A percentile compares a stretch with the other conserved stretches of the same genome.
Evolutionary conservation across 75 land plant genomes (phyloP).

Genomic region (Cupressus sempervirens): DNA sequence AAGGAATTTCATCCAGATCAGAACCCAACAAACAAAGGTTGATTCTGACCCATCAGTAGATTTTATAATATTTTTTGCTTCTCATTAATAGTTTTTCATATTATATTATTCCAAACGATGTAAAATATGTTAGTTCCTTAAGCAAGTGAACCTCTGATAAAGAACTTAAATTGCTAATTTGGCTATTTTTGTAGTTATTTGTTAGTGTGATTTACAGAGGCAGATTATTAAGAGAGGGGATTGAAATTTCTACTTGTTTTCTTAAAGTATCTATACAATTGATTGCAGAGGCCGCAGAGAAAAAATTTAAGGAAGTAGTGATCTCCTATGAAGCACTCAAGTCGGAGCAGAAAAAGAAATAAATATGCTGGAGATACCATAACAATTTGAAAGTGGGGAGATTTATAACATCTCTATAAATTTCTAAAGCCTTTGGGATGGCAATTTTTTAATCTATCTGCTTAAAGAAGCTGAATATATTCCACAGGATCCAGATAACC

Average conservation of each 20-base stretch:
- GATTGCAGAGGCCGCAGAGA: constrained; percentile 65
- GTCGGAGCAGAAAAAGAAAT: constrained; percentile 29
- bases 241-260: neutral
- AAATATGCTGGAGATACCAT: constrained; percentile 1
- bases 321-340: constrained; percentile 65
- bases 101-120: neutral
- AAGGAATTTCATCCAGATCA: constrained; percentile 76
- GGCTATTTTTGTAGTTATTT: neutral
- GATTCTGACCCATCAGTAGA: neutral
- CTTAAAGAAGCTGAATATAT: neutral
- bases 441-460: neutral
- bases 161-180: neutral
- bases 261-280: neutral
- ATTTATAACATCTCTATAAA: neutral
- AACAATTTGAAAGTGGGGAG: neutral
- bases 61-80: neutral
- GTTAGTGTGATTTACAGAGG: neutral
- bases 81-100: neutral
- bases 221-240: neutral
- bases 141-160: neutral
- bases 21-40: constrained; percentile 71
- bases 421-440: neutral
- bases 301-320: constrained; percentile 63
- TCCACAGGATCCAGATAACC: neutral
- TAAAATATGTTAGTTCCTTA: neutral